These are phyloP conservation scores for Lunularia cruciata DNA, from an alignment of 225 moss, liverwort and hornwort genomes.

Conservation along the genomic window DNA sequence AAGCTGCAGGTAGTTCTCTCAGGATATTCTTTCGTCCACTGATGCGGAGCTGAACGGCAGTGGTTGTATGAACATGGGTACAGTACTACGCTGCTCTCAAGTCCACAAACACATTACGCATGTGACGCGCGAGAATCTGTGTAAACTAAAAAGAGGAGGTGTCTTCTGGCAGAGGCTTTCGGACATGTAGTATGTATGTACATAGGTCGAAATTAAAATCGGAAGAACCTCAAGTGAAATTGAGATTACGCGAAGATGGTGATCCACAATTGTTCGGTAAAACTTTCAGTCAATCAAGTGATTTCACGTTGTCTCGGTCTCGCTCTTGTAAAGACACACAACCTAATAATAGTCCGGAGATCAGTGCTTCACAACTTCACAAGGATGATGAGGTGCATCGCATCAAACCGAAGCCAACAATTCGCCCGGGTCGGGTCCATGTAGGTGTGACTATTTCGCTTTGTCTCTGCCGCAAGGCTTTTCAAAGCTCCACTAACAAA, in stretches of 20 bases:
- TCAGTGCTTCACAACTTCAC: not conserved
- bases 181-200: not conserved
- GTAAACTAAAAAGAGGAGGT: not conserved
- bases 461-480: not conserved
- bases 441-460: not conserved
- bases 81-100: not conserved
- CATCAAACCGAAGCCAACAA: not conserved
- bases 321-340: not conserved
- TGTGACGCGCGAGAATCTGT: not conserved
- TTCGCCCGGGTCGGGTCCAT: not conserved
- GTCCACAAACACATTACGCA: conserved; percentile 2
- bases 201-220: not conserved
- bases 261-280: not conserved
- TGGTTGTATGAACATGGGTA: conserved; percentile 5
- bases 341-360: conserved; percentile 1
- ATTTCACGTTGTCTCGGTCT: not conserved
- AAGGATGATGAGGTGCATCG: conserved; percentile 6
- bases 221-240: not conserved
- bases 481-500: not conserved
- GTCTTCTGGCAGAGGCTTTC: not conserved
- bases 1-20: not conserved
- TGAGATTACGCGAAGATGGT: not conserved
- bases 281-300: not conserved
- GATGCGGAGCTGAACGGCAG: not conserved
- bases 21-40: not conserved